Evolutionary conservation across 169 alveolate species (phyloP).

Genomic region (Perkinsus olseni): DNA sequence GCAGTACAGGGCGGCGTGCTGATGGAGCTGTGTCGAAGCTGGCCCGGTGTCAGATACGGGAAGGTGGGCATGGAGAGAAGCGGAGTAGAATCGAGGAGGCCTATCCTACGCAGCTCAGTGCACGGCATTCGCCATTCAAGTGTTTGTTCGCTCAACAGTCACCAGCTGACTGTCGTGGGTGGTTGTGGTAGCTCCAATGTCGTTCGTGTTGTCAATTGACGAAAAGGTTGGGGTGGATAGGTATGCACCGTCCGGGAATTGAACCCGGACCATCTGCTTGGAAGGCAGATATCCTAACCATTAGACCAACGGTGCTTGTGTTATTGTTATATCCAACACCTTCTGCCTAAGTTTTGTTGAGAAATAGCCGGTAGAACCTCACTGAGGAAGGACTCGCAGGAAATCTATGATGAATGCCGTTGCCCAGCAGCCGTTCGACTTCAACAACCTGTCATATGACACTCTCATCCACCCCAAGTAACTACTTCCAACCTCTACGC

Average conservation of each 20-base stretch:
- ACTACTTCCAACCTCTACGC: neutral
- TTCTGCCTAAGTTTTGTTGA: too few species aligned
- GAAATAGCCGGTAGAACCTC: too few species aligned
- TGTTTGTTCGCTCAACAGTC: neutral
- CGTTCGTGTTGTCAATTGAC: too few species aligned
- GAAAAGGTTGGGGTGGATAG: too few species aligned
- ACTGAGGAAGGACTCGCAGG: too few species aligned
- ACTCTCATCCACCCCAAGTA: neutral
- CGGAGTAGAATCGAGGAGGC: neutral
- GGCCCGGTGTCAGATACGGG: neutral
- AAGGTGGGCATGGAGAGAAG: neutral
- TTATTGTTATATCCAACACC: too few species aligned
- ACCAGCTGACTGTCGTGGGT: neutral
- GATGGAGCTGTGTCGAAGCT: neutral
- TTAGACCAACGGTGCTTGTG: too few species aligned
- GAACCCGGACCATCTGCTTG: too few species aligned
- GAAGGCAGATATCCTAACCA: too few species aligned
- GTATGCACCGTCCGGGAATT: too few species aligned
- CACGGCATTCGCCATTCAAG: neutral
- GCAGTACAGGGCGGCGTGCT: neutral
- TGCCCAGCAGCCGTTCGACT: too few species aligned
- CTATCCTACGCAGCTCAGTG: neutral
- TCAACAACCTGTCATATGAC: neutral
- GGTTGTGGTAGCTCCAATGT: neutral
- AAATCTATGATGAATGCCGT: too few species aligned